Base-by-base conservation (phyloP, 768 basidiomycete species). In the Boletus reticuloceps region DNA sequence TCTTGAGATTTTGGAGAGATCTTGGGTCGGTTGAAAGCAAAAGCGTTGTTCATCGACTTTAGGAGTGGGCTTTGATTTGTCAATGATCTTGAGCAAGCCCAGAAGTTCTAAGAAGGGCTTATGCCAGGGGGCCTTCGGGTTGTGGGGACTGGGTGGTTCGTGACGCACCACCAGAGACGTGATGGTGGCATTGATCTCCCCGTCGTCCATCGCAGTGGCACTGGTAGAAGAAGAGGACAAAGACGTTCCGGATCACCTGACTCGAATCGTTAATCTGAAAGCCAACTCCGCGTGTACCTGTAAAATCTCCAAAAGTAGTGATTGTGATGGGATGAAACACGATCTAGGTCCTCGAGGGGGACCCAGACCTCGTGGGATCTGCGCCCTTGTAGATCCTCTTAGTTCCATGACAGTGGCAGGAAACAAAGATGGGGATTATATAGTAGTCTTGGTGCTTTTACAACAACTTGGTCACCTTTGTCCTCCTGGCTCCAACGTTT, bases 11-110 rank as follows among this genome's bases (percentile, higher is more conserved):
- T 47, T 27, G 25, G 54, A 54, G 25, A 64, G 46, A 42, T 62
- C 63, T 0, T 29, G 16, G 22, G 55, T 52, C 1, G 50, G 63
- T 10, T 61, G 63, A 47, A 64, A 50, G n/a, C 59, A 64, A 36
- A 58, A 53, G 6, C 39, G 42, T 16, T 48, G 55, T 13, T 27
- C 45, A 11, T 51, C 34, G 1, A 27, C 6, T 38, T 29, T 46
- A 39, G 36, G 36, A 13, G 27, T 12, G 25, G 50, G 50, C 4
- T 5, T 22, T 9, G 53, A 54, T 8, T 5, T 6, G 27, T 62
- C 53, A 17, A 52, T 32, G 22, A 49, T 16, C 16, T 39, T 37
- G 48, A 60, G 42, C 4, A 53, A 43, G 42, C 6, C 4, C 19
- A 64, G 53, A n/a, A 64, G 47, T 17, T 54, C 53, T 5, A 55